Percentiles rank a stretch among this genome's conserved stretches.
phyloP scores from a whole-genome alignment of 805 yeast genomes.

The Starmerella stigmatis region DNA sequence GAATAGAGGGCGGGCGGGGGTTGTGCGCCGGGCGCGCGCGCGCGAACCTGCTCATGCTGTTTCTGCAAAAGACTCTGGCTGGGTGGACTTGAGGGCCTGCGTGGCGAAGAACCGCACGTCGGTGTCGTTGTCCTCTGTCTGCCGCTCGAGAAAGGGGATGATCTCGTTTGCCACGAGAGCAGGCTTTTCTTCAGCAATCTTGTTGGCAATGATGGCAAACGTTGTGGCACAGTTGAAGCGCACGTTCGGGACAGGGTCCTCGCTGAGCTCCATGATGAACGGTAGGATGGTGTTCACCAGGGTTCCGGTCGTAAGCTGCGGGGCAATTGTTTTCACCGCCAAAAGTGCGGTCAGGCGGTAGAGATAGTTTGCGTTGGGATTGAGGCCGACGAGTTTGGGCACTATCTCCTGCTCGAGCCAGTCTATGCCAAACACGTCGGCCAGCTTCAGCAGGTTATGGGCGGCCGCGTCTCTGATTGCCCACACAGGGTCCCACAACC shows the following conservation, averaged over 20 bases:
- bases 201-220: slow-evolving; percentile 43
- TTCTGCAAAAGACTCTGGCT: slow-evolving; percentile 11
- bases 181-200: slow-evolving; percentile 36
- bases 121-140: slow-evolving; percentile 63
- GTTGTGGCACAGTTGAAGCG: slow-evolving; percentile 91
- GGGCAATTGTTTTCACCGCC: slow-evolving; percentile 72
- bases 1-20: too few relatives aligned
- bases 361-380: slow-evolving; percentile 58
- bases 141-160: slow-evolving; percentile 52
- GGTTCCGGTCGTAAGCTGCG: slow-evolving; percentile 52
- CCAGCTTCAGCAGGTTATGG: slow-evolving; percentile 61
- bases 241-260: slow-evolving; percentile 86
- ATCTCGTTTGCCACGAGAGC: slow-evolving; percentile 42
- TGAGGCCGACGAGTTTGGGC: slow-evolving; percentile 55
- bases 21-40: too few relatives aligned
- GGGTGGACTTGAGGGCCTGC: slow-evolving; percentile 43
- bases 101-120: slow-evolving; percentile 84
- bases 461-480: slow-evolving; percentile 97
- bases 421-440: slow-evolving; percentile 78
- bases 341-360: slow-evolving; percentile 85
- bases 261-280: slow-evolving; percentile 57
- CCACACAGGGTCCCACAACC: slow-evolving; percentile 97
- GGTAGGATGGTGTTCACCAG: slow-evolving; percentile 64
- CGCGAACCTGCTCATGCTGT: too few relatives aligned
- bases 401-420: slow-evolving; percentile 88